Percentiles rank a stretch among this genome's conserved stretches.
These are phyloP conservation scores for Neofusicoccum laricinum DNA, from an alignment of 2,329 filamentous ascomycete species.

Conservation along the genomic window DNA sequence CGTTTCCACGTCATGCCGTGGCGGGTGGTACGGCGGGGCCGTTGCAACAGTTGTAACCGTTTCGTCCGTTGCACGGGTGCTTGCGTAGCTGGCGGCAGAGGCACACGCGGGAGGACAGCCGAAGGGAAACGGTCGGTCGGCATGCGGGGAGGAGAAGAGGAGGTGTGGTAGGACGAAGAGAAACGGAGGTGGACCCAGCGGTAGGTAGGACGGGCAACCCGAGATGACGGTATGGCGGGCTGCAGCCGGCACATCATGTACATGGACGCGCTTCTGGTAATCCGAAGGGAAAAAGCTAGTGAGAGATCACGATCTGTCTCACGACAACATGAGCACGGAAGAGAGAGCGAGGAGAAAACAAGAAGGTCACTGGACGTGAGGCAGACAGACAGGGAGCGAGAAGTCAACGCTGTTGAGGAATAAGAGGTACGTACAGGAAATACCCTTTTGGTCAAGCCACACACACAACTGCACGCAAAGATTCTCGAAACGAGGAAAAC, in stretches of 20 bases:
- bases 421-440: background rate
- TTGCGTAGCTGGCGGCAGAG: no score
- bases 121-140: background rate
- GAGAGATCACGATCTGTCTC: background rate
- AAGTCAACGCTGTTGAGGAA: background rate
- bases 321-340: background rate
- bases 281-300: background rate
- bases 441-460: background rate
- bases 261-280: background rate
- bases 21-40: background rate
- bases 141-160: no score
- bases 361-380: background rate
- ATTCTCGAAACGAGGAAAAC: constrained; percentile 3
- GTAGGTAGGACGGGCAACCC: background rate
- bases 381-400: background rate
- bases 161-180: background rate
- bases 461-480: background rate
- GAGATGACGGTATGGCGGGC: background rate
- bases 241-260: background rate
- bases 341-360: background rate
- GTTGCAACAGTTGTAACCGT: background rate
- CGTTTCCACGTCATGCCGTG: background rate
- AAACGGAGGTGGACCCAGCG: background rate
- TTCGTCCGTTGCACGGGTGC: background rate
- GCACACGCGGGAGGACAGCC: no score